These are phyloP conservation scores for Poterioochromonas sp. DNA, from an alignment of 352 stramenopile genomes.

Conservation along the genomic window DNA sequence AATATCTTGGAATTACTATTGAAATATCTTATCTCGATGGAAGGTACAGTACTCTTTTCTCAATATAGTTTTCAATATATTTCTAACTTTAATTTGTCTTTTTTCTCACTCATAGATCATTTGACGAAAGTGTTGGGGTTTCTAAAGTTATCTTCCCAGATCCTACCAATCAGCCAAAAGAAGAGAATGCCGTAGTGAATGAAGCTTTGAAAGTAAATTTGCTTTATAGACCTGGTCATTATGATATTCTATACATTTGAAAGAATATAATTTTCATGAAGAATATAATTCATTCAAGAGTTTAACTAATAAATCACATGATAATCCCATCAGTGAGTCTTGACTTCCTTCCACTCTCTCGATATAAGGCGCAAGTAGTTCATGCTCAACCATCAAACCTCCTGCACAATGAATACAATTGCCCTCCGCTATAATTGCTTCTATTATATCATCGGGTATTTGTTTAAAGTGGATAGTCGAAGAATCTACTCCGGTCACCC, in stretches of 20 bases:
- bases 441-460: background rate
- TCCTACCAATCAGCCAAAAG: background rate
- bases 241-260: constrained; percentile 78
- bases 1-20: constrained; percentile 72
- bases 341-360: background rate
- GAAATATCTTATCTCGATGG: constrained; percentile 86
- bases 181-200: background rate
- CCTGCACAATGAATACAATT: background rate
- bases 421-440: background rate
- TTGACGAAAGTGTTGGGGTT: background rate
- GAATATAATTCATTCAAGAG: constrained; percentile 6
- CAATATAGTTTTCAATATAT: background rate
- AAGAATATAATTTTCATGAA: background rate
- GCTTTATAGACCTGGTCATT: constrained; percentile 84
- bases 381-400: constrained; percentile 14
- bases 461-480: background rate
- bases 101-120: background rate
- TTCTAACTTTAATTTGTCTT: too few relatives aligned
- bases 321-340: constrained; percentile 9
- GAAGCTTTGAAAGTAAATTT: constrained; percentile 42
- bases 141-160: background rate
- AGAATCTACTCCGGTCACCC: background rate
- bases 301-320: background rate
- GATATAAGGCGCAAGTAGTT: background rate
- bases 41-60: background rate